Conservation (phyloP, 2,329 filamentous ascomycete species). For the Aureobasidium uvarum region DNA sequence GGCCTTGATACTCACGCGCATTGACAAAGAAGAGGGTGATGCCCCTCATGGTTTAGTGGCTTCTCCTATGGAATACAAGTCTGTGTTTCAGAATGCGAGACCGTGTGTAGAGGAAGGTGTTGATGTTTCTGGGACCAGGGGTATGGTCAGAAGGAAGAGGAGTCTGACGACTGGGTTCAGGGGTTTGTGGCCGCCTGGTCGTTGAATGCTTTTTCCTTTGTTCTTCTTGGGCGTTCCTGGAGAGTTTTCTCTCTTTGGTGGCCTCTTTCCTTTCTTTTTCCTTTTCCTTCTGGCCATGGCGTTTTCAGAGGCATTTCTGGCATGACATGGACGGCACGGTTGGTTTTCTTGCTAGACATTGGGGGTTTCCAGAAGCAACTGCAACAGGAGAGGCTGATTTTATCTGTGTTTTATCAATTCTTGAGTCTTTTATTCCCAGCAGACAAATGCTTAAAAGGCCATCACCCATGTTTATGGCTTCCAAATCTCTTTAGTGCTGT, state of each 20-base stretch:
- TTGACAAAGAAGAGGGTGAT: background rate
- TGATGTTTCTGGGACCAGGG: constrained; percentile 33
- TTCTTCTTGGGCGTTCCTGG: background rate
- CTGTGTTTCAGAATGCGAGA: constrained; percentile 40
- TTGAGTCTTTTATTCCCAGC: no score
- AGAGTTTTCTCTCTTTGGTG: background rate
- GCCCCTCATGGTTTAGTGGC: constrained; percentile 31
- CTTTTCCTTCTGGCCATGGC: no score
- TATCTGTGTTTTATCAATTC: no score
- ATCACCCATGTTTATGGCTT: no score
- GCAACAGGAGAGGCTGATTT: no score
- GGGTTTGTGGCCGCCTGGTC: constrained; percentile 32
- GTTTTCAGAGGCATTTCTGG: no score
- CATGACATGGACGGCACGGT: no score
- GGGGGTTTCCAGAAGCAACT: no score
- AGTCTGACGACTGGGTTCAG: constrained; percentile 36
- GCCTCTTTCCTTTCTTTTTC: no score
- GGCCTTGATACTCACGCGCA: constrained; percentile 23
- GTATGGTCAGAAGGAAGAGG: constrained; percentile 33
- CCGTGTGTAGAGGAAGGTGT: constrained; percentile 12
- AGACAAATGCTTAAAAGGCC: no score
- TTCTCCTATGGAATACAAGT: constrained; percentile 45
- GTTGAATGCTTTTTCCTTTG: background rate
- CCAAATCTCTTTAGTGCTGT: no score
- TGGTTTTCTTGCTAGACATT: no score